Percentiles rank a stretch among this genome's conserved stretches.
These are phyloP conservation scores for Neopestalotiopsis clavispora DNA, from an alignment of 2,329 filamentous ascomycete species.

Conservation along the genomic window DNA sequence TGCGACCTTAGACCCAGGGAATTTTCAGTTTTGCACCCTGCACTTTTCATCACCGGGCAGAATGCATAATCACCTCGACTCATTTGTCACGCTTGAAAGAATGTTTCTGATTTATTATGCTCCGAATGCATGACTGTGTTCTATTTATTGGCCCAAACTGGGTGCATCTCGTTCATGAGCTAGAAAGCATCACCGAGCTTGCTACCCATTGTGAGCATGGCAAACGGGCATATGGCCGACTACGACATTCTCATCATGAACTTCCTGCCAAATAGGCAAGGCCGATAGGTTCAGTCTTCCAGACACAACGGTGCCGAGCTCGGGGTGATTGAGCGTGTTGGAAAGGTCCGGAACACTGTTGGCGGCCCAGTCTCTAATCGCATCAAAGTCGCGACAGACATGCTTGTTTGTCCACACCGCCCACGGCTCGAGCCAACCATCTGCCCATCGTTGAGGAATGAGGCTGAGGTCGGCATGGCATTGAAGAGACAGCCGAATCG, in stretches of 20 bases:
- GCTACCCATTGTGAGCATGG: neutral
- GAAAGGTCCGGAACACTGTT: neutral
- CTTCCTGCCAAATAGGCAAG: neutral
- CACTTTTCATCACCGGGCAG: too few species aligned
- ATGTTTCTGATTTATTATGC: neutral
- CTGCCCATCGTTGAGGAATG: neutral
- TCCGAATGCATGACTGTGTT: too few species aligned
- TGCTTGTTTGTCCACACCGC: neutral
- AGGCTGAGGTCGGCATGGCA: slow-evolving; percentile 6
- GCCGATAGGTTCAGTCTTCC: neutral
- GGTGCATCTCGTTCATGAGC: neutral
- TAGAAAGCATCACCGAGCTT: neutral
- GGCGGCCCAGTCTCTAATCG: neutral
- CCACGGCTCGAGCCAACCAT: neutral
- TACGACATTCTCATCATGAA: neutral
- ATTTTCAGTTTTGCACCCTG: too few species aligned
- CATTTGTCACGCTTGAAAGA: neutral
- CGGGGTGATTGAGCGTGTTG: neutral
- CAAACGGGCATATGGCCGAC: neutral
- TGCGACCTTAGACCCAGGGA: too few species aligned
- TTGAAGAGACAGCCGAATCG: slow-evolving; percentile 4
- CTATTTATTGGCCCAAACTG: too few species aligned
- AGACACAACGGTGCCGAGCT: neutral
- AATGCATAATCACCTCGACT: too few species aligned
- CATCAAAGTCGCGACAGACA: neutral